Percentiles rank a stretch among this genome's conserved stretches.
These are phyloP conservation scores for Geoglossum glabrum DNA, from an alignment of 495 filamentous ascomycete genomes.

Conservation along the genomic window DNA sequence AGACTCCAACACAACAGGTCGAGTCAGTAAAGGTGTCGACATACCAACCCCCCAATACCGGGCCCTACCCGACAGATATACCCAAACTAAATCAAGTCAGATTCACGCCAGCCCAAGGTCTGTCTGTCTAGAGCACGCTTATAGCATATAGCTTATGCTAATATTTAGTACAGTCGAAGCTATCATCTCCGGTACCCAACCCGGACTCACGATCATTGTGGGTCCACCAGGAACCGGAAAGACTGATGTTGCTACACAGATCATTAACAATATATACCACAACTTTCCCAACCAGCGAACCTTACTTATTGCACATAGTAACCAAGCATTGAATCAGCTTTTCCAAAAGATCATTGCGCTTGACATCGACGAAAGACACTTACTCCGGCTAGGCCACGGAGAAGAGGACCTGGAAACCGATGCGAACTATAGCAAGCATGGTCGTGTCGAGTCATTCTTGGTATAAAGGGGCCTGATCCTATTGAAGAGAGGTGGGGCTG, in stretches of 20 bases:
- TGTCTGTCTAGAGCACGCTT: background rate
- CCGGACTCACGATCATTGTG: conserved; percentile 84
- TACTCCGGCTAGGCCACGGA: conserved; percentile 81
- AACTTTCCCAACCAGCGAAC: conserved; percentile 88
- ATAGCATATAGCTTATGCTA: background rate
- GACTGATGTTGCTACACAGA: conserved; percentile 94
- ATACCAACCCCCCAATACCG: conserved; percentile 77
- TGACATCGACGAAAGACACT: conserved; percentile 88
- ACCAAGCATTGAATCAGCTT: conserved; percentile 95
- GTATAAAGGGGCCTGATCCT: background rate
- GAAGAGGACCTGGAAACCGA: conserved; percentile 85
- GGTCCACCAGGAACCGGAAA: conserved; percentile 95
- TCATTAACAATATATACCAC: conserved; percentile 98
- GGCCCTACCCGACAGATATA: conserved; percentile 76
- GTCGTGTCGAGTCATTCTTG: conserved; percentile 87
- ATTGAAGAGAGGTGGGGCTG: background rate
- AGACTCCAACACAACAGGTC: conserved; percentile 41
- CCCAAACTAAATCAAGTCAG: conserved; percentile 66
- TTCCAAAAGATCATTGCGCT: conserved; percentile 92
- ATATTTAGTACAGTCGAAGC: conserved; percentile 38
- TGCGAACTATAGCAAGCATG: conserved; percentile 79
- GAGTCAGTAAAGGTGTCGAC: conserved; percentile 66
- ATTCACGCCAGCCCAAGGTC: conserved; percentile 65
- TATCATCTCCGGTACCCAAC: conserved; percentile 83
- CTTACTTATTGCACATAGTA: conserved; percentile 86